These are phyloP conservation scores for Crucibulum laeve DNA, from an alignment of 768 basidiomycete genomes.

Conservation along the genomic window DNA sequence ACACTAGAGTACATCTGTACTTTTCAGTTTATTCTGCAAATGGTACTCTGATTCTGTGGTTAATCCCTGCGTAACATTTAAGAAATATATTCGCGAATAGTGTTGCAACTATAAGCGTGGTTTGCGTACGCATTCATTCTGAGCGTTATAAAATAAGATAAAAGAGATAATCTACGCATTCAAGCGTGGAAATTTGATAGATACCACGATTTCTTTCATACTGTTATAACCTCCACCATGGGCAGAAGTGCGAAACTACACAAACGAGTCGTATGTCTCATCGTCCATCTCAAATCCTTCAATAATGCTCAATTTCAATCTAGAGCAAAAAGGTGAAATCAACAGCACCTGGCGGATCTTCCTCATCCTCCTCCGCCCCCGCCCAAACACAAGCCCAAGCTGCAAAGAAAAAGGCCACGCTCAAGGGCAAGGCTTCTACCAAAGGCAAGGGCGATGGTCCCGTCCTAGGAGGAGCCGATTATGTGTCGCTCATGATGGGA, in stretches of 20 bases:
- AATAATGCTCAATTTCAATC: conserved; percentile 16
- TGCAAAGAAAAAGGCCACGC: conserved; percentile 45
- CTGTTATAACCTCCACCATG: conserved; percentile 30
- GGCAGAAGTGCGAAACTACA: conserved; percentile 65
- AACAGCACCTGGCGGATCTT: conserved; percentile 12
- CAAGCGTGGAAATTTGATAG: neutral
- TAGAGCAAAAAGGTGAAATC: conserved; percentile 21
- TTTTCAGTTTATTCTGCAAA: neutral
- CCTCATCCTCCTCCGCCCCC: conserved; percentile 11
- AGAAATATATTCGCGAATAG: no score
- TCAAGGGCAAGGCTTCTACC: conserved; percentile 36
- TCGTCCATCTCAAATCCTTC: neutral
- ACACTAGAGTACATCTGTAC: neutral
- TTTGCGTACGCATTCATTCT: no score
- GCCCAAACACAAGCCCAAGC: conserved; percentile 32
- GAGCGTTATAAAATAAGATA: no score
- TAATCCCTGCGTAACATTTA: no score
- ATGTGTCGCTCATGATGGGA: conserved; percentile 68
- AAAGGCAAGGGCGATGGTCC: conserved; percentile 18
- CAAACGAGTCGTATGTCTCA: conserved; percentile 47
- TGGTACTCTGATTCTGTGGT: neutral
- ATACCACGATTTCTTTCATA: neutral
- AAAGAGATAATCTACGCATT: no score
- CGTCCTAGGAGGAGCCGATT: conserved; percentile 73
- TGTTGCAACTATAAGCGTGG: no score